phyloP scores from a whole-genome alignment of 2,329 filamentous ascomycete genomes.

The Mariannaea elegans region DNA sequence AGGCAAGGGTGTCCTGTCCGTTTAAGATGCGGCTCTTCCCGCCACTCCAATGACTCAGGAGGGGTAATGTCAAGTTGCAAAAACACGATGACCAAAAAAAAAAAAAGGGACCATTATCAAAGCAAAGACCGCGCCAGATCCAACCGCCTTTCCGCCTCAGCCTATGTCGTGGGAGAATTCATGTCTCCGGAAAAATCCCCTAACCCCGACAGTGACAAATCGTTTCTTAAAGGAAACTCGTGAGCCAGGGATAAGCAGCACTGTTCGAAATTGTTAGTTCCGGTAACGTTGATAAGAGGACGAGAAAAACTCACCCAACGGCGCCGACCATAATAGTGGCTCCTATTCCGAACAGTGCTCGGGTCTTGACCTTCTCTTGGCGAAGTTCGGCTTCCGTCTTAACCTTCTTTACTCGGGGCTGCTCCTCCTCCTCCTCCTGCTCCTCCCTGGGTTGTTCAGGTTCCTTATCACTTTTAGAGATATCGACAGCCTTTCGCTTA shows the following conservation, averaged over 20 bases:
- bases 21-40: slow-evolving; percentile 9
- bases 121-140: slow-evolving; percentile 41
- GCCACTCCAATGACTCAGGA: slow-evolving; percentile 10
- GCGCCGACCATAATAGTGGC: slow-evolving; percentile 89
- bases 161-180: slow-evolving; percentile 31
- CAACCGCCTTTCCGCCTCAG: slow-evolving; percentile 37
- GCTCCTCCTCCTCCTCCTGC: slow-evolving; percentile 53
- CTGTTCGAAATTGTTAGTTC: slow-evolving; percentile 39
- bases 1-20: slow-evolving; percentile 8
- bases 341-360: slow-evolving; percentile 85
- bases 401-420: slow-evolving; percentile 74
- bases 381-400: slow-evolving; percentile 84
- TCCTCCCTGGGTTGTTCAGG: slow-evolving; percentile 46
- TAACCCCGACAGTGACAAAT: slow-evolving; percentile 29
- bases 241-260: slow-evolving; percentile 61
- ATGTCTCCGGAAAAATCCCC: slow-evolving; percentile 23
- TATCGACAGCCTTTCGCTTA: slow-evolving; percentile 80
- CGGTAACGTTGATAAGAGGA: not conserved
- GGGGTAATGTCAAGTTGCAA: slow-evolving; percentile 15
- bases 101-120: slow-evolving; percentile 27
- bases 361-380: slow-evolving; percentile 86
- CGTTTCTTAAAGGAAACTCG: slow-evolving; percentile 56
- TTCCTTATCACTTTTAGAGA: slow-evolving; percentile 71
- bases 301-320: slow-evolving; percentile 76
- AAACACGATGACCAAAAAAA: slow-evolving; percentile 28